Base-by-base conservation (phyloP, 495 filamentous ascomycete species). In the Lasiosphaeria hispida region DNA sequence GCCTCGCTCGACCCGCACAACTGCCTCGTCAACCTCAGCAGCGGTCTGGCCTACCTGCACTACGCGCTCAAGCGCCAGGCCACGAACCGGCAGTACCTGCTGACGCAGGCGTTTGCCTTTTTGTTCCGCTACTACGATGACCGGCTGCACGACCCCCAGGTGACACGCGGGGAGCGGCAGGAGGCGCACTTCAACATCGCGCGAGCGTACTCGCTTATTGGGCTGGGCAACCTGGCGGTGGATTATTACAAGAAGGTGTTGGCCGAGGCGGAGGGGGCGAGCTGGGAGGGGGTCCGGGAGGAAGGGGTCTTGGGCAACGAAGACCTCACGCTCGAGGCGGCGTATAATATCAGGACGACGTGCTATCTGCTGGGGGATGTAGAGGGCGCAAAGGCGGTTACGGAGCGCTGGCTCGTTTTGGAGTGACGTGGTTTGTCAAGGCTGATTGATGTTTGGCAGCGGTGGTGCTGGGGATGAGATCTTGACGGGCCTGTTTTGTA, bases 131-230 rank as follows among this genome's bases (percentile, higher is more conserved):
- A 98, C 69, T 87, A 90, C 61, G 71, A 86, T 1, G 52, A 84
- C 52, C 66, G 86, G 15, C 64, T 38, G 42, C 37, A 57, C 11
- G 45, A 54, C 6, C 45, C 55, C 47, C 43, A 75, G 68, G 64
- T 30, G 11, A 18, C 15, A 17, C 23, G 23, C 23, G 23, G 17
- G 11, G 44, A 45, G 14, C 41, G 53, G 35, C 89, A 92, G 68
- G 94, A 97, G 70, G 90, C 91, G 17, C 88, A 96, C 58, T 97
- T 88, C 71, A 97, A 98, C 64, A 80, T 92, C 44, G 94, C 83
- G 15, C 80, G 91, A 10, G 81, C 87, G 3, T 96, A 87, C 71
- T 90, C 96, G 64, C 75, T 88, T 38, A 80, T 97, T 8, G 91
- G 92, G 1, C 70, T 97, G 35, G 76, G 78, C 11, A 88, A 92